A percentile compares a stretch with the other conserved stretches of the same genome.
Conservation (phyloP, 1,139 yeast species). For the Wickerhamomyces sp. region DNA sequence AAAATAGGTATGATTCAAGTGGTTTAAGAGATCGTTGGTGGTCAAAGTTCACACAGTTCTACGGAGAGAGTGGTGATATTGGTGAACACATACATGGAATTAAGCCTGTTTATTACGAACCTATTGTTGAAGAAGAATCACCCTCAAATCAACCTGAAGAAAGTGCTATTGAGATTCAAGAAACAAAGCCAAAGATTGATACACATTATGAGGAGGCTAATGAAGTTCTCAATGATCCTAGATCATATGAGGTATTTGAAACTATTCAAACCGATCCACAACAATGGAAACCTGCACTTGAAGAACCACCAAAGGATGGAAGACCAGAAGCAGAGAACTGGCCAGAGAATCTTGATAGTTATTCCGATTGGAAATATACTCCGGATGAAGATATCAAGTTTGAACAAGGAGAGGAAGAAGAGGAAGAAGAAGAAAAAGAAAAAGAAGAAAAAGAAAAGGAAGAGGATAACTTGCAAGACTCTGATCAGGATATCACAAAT, state of each 20-base stretch:
- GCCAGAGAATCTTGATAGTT: slow-evolving; percentile 14
- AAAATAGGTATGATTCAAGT: slow-evolving; percentile 12
- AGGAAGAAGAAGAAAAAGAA: neutral
- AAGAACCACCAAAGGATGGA: slow-evolving; percentile 35
- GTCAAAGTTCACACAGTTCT: slow-evolving; percentile 18
- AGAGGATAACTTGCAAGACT: too few species aligned
- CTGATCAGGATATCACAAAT: too few species aligned
- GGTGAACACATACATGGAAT: slow-evolving; percentile 19
- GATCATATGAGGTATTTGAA: slow-evolving; percentile 18
- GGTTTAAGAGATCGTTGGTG: slow-evolving; percentile 20
- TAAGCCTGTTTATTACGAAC: slow-evolving; percentile 14
- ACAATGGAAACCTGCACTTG: slow-evolving; percentile 38
- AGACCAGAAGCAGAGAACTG: slow-evolving; percentile 36
- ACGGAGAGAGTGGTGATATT: slow-evolving; percentile 11
- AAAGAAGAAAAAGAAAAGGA: neutral
- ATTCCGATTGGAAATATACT: slow-evolving; percentile 16
- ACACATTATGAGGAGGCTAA: slow-evolving; percentile 3
- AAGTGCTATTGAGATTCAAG: slow-evolving; percentile 2
- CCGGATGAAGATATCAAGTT: too few species aligned
- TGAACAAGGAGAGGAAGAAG: slow-evolving; percentile 3
- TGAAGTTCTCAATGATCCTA: slow-evolving; percentile 16
- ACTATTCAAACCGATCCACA: slow-evolving; percentile 25
- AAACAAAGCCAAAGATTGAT: slow-evolving; percentile 2
- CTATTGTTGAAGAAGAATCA: neutral
- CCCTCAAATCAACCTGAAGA: neutral